These are phyloP conservation scores for Violaceomyces palustris DNA, from an alignment of 1,284 basidiomycete genomes.

Conservation along the genomic window DNA sequence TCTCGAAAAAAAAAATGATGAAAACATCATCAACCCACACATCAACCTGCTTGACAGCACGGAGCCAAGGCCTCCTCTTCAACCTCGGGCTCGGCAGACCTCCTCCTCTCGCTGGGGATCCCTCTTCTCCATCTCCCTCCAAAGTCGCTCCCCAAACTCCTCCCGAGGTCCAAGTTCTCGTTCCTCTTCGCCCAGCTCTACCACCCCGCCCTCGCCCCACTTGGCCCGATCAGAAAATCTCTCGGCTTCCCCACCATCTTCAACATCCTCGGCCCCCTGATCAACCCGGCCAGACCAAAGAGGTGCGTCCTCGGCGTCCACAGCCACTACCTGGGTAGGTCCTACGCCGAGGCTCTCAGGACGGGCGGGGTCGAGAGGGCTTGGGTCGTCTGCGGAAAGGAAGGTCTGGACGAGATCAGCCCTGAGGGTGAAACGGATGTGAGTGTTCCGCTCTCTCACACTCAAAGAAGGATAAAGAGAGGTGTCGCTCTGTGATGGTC, in stretches of 20 bases:
- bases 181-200: constrained; percentile 93
- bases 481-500: too few relatives aligned
- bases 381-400: constrained; percentile 87
- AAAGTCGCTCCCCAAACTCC: constrained; percentile 52
- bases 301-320: constrained; percentile 84
- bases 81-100: constrained; percentile 86
- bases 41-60: too few relatives aligned
- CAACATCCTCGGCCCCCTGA: constrained; percentile 88
- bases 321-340: constrained; percentile 72
- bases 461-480: too few relatives aligned
- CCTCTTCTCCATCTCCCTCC: constrained; percentile 64
- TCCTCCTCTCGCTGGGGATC: constrained; percentile 80
- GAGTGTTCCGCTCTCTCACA: constrained; percentile 42
- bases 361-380: constrained; percentile 67
- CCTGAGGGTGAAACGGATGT: constrained; percentile 76
- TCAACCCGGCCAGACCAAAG: constrained; percentile 81
- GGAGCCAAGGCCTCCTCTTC: constrained; percentile 91
- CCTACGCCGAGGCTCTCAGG: constrained; percentile 72
- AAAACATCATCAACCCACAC: too few relatives aligned
- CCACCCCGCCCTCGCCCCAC: constrained; percentile 76
- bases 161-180: constrained; percentile 63
- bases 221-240: constrained; percentile 77
- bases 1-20: too few relatives aligned
- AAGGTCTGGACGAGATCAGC: constrained; percentile 89
- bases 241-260: constrained; percentile 96